These are phyloP conservation scores for Debaryomyces nepalensis DNA, from an alignment of 1,139 yeast genomes.

Conservation along the genomic window DNA sequence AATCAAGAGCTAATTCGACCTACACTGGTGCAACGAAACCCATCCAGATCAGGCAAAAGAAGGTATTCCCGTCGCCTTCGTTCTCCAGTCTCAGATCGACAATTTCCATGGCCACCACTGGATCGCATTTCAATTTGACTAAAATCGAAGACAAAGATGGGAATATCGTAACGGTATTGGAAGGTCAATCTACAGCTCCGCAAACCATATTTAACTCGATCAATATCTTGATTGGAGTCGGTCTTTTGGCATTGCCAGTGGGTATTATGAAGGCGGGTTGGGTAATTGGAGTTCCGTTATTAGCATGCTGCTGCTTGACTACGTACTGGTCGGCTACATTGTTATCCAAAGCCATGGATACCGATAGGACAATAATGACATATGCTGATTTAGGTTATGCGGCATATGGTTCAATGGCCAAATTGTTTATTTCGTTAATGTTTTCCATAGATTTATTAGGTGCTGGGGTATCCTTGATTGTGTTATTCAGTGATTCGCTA, in stretches of 20 bases:
- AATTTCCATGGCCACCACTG: constrained; percentile 47
- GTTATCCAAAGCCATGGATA: constrained; percentile 57
- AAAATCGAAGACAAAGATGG: constrained; percentile 77
- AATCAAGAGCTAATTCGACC: constrained; percentile 38
- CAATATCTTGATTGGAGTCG: constrained; percentile 54
- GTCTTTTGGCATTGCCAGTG: constrained; percentile 53
- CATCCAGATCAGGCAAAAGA: constrained; percentile 20
- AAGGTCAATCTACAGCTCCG: constrained; percentile 73
- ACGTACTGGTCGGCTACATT: constrained; percentile 53
- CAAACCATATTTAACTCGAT: constrained; percentile 54
- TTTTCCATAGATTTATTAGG: constrained; percentile 56
- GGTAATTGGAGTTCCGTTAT: constrained; percentile 45
- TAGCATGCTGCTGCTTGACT: constrained; percentile 43
- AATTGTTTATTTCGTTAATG: constrained; percentile 43
- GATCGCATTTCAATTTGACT: constrained; percentile 60
- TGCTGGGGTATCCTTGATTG: constrained; percentile 59
- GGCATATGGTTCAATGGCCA: constrained; percentile 59
- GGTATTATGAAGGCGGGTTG: constrained; percentile 54
- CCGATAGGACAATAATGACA: constrained; percentile 77
- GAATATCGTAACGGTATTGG: constrained; percentile 70
- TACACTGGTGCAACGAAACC: constrained; percentile 28
- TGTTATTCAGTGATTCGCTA: constrained; percentile 59
- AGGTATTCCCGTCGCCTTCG: constrained; percentile 35
- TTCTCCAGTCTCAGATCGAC: constrained; percentile 43
- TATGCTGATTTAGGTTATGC: constrained; percentile 88